Percentiles rank a stretch among this genome's conserved stretches.
Evolutionary conservation across 352 stramenopile species (phyloP).

Genomic region (Thraustotheca clavata): DNA sequence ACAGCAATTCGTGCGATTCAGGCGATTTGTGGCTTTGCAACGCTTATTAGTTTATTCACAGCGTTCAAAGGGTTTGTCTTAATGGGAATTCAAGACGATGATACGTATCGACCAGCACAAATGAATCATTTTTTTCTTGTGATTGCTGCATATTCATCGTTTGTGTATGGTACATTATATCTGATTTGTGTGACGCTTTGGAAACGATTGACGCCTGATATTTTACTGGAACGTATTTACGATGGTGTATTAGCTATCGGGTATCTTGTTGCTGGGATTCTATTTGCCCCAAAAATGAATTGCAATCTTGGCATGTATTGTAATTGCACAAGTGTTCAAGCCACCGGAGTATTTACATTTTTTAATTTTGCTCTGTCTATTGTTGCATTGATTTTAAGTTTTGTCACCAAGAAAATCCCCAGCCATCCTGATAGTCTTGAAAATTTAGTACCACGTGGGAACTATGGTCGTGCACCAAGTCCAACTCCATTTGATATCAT

Average conservation of each 20-base stretch:
- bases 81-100: neutral
- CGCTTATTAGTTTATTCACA: slow-evolving; percentile 1
- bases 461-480: neutral
- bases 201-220: neutral
- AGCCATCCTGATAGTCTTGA: slow-evolving; percentile 6
- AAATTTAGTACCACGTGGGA: slow-evolving; percentile 16
- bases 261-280: slow-evolving; percentile 4
- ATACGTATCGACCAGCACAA: neutral
- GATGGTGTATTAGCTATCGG: neutral
- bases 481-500: neutral
- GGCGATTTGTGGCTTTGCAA: neutral
- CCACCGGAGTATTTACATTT: slow-evolving; percentile 11
- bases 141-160: slow-evolving; percentile 3
- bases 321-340: slow-evolving; percentile 12
- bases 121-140: slow-evolving; percentile 15
- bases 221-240: slow-evolving; percentile 5
- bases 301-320: neutral
- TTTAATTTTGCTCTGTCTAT: neutral
- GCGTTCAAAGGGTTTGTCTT: neutral
- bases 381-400: neutral
- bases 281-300: slow-evolving; percentile 5
- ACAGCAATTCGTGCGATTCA: slow-evolving; percentile 3
- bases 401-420: slow-evolving; percentile 3
- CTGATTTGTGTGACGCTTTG: neutral
- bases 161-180: neutral